These are phyloP conservation scores for Saccharomycopsis sp. DNA, from an alignment of 805 yeast species.

Conservation along the genomic window DNA sequence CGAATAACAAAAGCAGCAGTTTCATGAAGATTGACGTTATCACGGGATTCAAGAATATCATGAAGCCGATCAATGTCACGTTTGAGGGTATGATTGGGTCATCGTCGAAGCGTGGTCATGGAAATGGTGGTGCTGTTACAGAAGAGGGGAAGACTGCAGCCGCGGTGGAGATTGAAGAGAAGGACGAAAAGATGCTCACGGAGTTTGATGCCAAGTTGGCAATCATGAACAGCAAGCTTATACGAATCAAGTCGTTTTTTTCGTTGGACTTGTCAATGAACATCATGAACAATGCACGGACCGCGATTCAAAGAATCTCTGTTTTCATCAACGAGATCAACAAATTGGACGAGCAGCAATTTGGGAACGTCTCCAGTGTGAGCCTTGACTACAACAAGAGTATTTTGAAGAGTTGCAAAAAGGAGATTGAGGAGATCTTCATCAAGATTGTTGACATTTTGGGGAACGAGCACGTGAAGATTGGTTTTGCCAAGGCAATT, in stretches of 20 bases:
- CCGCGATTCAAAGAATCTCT: conserved; percentile 50
- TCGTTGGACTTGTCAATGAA: conserved; percentile 73
- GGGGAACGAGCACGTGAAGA: conserved; percentile 66
- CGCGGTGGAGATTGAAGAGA: conserved; percentile 24
- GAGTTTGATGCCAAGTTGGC: conserved; percentile 77
- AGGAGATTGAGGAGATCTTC: conserved; percentile 55
- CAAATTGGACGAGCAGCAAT: conserved; percentile 14
- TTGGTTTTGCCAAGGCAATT: conserved; percentile 80
- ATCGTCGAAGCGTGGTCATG: conserved; percentile 27
- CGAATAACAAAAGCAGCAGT: conserved; percentile 31
- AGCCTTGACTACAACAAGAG: conserved; percentile 27
- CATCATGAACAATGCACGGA: conserved; percentile 59
- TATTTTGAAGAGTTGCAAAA: conserved; percentile 28
- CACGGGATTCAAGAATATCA: conserved; percentile 56
- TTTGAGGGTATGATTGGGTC: conserved; percentile 13
- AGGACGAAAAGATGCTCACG: conserved; percentile 29
- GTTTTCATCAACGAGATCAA: conserved; percentile 30
- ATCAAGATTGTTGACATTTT: conserved; percentile 53
- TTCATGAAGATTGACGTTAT: conserved; percentile 37
- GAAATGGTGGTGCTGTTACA: conserved; percentile 22
- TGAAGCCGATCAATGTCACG: conserved; percentile 25
- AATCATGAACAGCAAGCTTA: conserved; percentile 64
- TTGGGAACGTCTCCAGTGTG: conserved; percentile 30
- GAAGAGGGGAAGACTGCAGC: conserved; percentile 20
- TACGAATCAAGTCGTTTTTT: conserved; percentile 65